phyloP scores from a whole-genome alignment of 202 grass and related monocot species.

The Zoysia matrella region DNA sequence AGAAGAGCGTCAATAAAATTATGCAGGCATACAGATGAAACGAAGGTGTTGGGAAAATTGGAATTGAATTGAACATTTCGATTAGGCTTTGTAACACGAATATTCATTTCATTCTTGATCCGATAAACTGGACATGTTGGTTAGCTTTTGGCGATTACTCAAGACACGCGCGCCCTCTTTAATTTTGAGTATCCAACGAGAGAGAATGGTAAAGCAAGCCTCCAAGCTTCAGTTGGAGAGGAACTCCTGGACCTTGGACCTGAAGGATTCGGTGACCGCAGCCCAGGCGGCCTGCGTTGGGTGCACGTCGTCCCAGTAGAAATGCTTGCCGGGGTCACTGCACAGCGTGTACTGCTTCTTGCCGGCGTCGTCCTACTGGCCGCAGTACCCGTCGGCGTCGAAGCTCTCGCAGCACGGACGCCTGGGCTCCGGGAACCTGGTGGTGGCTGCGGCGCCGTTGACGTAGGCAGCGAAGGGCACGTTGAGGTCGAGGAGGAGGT shows the following conservation, averaged over 20 bases:
- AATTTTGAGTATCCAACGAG: neutral
- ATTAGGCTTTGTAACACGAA: neutral
- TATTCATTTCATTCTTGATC: neutral
- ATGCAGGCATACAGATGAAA: neutral
- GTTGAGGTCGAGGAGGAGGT: conserved; percentile 71
- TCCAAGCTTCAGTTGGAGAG: conserved; percentile 30
- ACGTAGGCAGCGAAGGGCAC: conserved; percentile 48
- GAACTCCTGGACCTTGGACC: conserved; percentile 42
- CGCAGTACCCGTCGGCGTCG: conserved; percentile 56
- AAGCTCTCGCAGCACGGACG: conserved; percentile 76
- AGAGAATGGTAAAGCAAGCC: neutral
- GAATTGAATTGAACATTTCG: neutral
- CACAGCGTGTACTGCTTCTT: conserved; percentile 61
- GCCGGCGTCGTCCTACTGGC: conserved; percentile 64
- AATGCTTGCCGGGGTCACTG: conserved; percentile 43
- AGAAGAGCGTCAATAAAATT: neutral
- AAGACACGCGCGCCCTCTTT: neutral
- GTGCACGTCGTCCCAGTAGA: conserved; percentile 91
- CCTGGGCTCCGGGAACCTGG: conserved; percentile 45
- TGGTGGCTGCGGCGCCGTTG: neutral
- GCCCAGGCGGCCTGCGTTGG: conserved; percentile 84
- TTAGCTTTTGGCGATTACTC: neutral
- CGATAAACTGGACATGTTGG: neutral
- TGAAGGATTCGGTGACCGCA: conserved; percentile 57
- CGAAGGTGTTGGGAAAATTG: no score